These are phyloP conservation scores for Gilbertella persicaria DNA, from an alignment of 371 early-diverging fungal species.

Conservation along the genomic window DNA sequence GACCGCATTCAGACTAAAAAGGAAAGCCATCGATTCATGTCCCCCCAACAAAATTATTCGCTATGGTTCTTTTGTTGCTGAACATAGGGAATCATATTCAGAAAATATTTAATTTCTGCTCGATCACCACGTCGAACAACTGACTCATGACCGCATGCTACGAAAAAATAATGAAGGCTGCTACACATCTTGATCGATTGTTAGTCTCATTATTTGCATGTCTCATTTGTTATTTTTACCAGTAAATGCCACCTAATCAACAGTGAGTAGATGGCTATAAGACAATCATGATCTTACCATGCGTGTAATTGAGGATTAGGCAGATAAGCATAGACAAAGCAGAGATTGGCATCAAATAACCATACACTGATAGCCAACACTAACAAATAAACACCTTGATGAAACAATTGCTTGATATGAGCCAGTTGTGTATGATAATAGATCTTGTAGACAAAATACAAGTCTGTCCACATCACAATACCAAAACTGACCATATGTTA, in stretches of 20 bases:
- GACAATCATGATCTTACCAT: constrained; percentile 22
- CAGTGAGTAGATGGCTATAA: constrained; percentile 1
- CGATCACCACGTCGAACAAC: constrained; percentile 9
- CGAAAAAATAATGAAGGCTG: constrained; percentile 44
- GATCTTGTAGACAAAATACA: constrained; percentile 41
- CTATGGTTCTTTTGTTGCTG: constrained; percentile 5
- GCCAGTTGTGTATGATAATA: constrained; percentile 23
- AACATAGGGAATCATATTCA: constrained; percentile 31
- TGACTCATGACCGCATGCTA: constrained; percentile 33
- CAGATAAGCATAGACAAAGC: constrained; percentile 29
- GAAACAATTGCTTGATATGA: constrained; percentile 30
- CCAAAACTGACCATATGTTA: constrained; percentile 22
- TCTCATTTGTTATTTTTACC: constrained; percentile 16
- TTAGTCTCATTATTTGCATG: too few species aligned
- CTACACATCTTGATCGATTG: constrained; percentile 35
- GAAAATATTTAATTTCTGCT: constrained; percentile 23
- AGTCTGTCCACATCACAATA: constrained; percentile 45
- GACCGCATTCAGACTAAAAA: background rate
- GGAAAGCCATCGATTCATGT: background rate
- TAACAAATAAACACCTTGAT: constrained; percentile 32
- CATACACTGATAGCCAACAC: constrained; percentile 32
- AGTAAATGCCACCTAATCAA: constrained; percentile 42
- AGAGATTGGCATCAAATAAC: constrained; percentile 44
- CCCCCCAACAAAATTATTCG: background rate
- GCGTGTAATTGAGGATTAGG: constrained; percentile 41